Conservation (phyloP, 371 early-diverging fungal species). For the Funneliformis caledonium region DNA sequence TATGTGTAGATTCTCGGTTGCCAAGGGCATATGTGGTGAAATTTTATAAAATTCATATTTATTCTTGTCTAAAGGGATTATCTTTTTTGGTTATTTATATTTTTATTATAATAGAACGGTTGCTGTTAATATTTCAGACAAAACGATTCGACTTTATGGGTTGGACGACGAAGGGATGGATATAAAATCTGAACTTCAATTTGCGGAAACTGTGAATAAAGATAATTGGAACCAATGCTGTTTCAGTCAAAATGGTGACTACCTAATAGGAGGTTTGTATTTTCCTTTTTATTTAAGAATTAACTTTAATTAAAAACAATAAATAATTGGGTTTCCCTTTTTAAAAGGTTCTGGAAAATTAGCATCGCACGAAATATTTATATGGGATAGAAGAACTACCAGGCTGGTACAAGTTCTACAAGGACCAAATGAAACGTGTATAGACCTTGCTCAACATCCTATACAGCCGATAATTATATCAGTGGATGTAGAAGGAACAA, state of each 20-base stretch:
- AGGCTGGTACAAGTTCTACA: conserved; percentile 88
- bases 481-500: conserved; percentile 77
- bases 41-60: not conserved
- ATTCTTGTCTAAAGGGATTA: conserved; percentile 5
- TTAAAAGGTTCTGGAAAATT: conserved; percentile 20
- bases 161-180: conserved; percentile 51
- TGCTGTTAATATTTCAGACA: conserved; percentile 75
- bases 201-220: conserved; percentile 86
- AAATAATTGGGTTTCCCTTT: conserved; percentile 3
- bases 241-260: conserved; percentile 86
- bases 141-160: conserved; percentile 69
- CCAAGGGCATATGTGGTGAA: not conserved
- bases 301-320: not conserved
- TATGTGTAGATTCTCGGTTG: conserved; percentile 37
- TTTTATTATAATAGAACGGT: conserved; percentile 57
- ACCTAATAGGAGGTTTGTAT: conserved; percentile 72
- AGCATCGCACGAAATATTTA: conserved; percentile 75
- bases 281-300: not conserved
- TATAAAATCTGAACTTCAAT: conserved; percentile 70
- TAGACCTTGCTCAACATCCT: conserved; percentile 91
- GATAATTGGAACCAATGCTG: conserved; percentile 85
- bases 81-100: conserved; percentile 9
- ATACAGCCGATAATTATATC: conserved; percentile 83
- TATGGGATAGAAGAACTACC: conserved; percentile 87
- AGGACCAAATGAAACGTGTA: conserved; percentile 88